phyloP scores from a whole-genome alignment of 2,329 filamentous ascomycete species.

The Clonostachys chloroleuca region DNA sequence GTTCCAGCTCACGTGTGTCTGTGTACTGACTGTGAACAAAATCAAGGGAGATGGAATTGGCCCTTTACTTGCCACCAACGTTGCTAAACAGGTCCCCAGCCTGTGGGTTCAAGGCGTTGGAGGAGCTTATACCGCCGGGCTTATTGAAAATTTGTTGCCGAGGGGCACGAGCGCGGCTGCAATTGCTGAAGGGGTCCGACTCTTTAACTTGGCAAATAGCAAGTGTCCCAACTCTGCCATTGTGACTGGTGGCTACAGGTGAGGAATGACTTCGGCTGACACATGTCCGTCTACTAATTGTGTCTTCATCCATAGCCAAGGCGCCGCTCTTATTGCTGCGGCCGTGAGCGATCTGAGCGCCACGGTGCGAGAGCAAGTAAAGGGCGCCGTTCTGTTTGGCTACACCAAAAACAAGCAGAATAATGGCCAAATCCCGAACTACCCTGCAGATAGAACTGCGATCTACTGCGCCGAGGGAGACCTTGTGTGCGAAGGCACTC shows the following conservation, averaged over 20 bases:
- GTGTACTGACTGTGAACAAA: neutral
- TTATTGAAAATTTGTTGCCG: constrained; percentile 28
- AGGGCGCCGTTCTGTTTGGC: constrained; percentile 28
- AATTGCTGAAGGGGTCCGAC: constrained; percentile 31
- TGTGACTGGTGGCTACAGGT: constrained; percentile 32
- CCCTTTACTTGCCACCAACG: constrained; percentile 16
- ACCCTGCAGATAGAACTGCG: constrained; percentile 21
- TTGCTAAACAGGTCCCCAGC: constrained; percentile 17
- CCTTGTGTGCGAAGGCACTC: constrained; percentile 26
- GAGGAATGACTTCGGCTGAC: neutral
- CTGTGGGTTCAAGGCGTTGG: constrained; percentile 40
- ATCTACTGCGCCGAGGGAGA: constrained; percentile 31
- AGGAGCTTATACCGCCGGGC: constrained; percentile 26
- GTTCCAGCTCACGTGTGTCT: neutral
- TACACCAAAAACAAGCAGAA: constrained; percentile 39
- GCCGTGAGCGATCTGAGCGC: constrained; percentile 24
- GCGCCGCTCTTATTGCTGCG: constrained; percentile 34
- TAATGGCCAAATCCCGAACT: constrained; percentile 28
- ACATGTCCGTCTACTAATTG: neutral
- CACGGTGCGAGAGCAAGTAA: constrained; percentile 24
- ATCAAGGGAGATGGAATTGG: constrained; percentile 17
- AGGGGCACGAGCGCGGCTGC: constrained; percentile 26
- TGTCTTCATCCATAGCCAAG: constrained; percentile 19
- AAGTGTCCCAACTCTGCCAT: constrained; percentile 38
- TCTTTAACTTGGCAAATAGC: constrained; percentile 29